phyloP scores from a whole-genome alignment of 2,329 filamentous ascomycete species.

The Talaromyces sp. region DNA sequence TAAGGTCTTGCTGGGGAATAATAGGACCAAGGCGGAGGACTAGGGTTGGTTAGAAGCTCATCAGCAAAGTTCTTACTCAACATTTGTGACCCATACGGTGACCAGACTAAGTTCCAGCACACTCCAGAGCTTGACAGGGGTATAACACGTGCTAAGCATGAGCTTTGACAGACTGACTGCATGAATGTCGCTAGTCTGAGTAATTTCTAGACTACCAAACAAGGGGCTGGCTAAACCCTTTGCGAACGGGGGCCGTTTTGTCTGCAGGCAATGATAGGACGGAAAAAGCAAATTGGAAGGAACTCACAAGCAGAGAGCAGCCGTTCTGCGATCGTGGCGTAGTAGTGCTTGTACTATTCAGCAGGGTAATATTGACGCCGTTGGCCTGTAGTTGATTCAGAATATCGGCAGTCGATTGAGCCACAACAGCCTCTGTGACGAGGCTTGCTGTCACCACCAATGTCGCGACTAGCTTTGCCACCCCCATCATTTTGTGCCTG shows the following conservation, averaged over 20 bases:
- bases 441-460: conserved; percentile 8
- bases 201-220: not conserved
- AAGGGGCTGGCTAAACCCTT: not conserved
- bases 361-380: conserved; percentile 5
- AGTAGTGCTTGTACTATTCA: not conserved
- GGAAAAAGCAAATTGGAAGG: not conserved
- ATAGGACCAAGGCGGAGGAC: conserved; percentile 15
- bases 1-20: conserved; percentile 19
- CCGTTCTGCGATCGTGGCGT: not conserved
- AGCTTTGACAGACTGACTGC: not conserved
- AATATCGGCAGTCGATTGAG: conserved; percentile 7
- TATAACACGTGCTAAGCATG: not conserved
- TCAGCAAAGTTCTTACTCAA: not conserved
- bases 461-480: not conserved
- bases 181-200: not conserved
- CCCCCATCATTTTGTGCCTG: not conserved
- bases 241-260: not conserved
- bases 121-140: not conserved
- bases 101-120: not conserved
- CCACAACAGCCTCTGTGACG: not conserved
- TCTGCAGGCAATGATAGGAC: not conserved
- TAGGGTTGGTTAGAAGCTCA: not conserved
- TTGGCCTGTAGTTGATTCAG: conserved; percentile 8
- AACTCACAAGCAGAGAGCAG: conserved; percentile 12
- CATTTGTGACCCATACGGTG: no score